Conservation (phyloP, 1,284 basidiomycete species). For the Marasmius tenuissimus region DNA sequence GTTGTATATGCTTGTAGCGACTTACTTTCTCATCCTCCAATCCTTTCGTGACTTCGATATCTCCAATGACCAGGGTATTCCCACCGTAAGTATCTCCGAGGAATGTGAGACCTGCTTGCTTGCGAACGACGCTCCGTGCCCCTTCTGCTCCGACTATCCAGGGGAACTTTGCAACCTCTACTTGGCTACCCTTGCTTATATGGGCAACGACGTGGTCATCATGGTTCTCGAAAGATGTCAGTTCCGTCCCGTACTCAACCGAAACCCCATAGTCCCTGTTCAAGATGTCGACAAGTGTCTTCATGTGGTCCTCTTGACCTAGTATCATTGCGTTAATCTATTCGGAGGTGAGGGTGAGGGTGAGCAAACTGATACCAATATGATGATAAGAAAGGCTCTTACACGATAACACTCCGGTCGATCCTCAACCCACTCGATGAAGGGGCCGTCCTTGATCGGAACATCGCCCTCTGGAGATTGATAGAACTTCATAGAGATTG, state of each 20-base stretch:
- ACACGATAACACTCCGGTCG: not conserved
- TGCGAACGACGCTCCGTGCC: slow-evolving; percentile 32
- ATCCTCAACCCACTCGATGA: not conserved
- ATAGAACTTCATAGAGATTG: not conserved
- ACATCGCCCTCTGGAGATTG: slow-evolving; percentile 4
- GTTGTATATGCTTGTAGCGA: too few relatives aligned
- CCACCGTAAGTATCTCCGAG: slow-evolving; percentile 27
- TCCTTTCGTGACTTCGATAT: slow-evolving; percentile 19
- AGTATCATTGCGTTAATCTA: slow-evolving; percentile 17
- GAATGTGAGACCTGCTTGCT: slow-evolving; percentile 29
- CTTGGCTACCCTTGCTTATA: not conserved
- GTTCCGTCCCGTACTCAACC: slow-evolving; percentile 29
- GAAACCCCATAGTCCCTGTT: slow-evolving; percentile 18
- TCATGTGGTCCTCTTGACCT: slow-evolving; percentile 27
- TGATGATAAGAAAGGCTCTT: not conserved
- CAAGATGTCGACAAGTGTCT: slow-evolving; percentile 25
- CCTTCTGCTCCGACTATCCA: slow-evolving; percentile 38
- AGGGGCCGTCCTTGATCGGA: not conserved
- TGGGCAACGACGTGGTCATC: slow-evolving; percentile 14
- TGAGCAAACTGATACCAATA: too few relatives aligned
- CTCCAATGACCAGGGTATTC: slow-evolving; percentile 21
- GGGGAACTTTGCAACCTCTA: slow-evolving; percentile 12
- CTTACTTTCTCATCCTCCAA: too few relatives aligned
- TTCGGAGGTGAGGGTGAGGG: not conserved
- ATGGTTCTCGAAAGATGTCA: slow-evolving; percentile 26